A percentile compares a stretch with the other conserved stretches of the same genome.
Conservation (phyloP, 129 eudicot species). For the Helianthus tuberosus region DNA sequence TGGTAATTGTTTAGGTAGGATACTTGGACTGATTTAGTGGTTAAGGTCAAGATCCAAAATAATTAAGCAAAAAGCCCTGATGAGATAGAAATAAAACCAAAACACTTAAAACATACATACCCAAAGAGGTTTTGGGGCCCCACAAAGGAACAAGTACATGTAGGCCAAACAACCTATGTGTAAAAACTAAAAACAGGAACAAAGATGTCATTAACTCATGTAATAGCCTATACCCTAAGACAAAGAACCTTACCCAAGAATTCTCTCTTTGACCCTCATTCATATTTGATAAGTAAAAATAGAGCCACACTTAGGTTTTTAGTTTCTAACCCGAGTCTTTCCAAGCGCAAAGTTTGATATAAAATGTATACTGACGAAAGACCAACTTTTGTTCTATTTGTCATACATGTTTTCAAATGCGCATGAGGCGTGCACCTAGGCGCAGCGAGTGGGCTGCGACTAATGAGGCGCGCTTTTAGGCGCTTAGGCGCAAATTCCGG, state of each 20-base stretch:
- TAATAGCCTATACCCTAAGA: neutral
- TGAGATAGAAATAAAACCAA: neutral
- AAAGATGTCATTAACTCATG: neutral
- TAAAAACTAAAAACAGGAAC: neutral
- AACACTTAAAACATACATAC: neutral
- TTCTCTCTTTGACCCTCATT: neutral
- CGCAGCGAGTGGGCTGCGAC: no score
- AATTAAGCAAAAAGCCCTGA: slow-evolving; percentile 3
- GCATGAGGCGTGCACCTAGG: no score
- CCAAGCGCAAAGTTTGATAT: neutral
- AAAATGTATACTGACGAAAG: neutral
- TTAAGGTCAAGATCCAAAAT: slow-evolving; percentile 6
- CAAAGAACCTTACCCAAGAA: neutral
- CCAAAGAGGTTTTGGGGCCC: neutral
- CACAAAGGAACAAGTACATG: neutral
- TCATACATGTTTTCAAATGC: neutral
- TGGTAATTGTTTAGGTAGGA: slow-evolving; percentile 2
- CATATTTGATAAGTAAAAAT: neutral
- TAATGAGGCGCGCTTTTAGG: no score
- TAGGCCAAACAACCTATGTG: neutral
- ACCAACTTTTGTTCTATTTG: neutral
- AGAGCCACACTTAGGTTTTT: no score
- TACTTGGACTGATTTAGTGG: neutral
- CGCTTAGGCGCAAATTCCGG: no score
- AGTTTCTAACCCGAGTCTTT: neutral